Percentiles rank a stretch among this genome's conserved stretches.
These are phyloP conservation scores for Lolium multiflorum DNA, from an alignment of 176 grass and related monocot genomes.

Conservation along the genomic window DNA sequence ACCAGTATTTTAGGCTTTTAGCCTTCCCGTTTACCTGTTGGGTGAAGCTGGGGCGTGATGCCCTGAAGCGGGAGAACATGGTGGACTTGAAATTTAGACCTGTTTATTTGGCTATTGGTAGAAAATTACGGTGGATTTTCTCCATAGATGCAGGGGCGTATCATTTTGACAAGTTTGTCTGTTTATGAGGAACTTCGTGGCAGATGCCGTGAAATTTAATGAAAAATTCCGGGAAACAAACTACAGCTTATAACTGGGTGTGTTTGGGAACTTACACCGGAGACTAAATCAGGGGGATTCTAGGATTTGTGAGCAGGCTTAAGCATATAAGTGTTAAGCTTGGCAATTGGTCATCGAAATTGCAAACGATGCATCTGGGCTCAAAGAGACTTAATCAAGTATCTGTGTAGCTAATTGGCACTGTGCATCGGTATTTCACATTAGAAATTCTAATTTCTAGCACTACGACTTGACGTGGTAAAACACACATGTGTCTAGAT, in stretches of 20 bases:
- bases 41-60: background rate
- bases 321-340: background rate
- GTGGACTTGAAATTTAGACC: background rate
- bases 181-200: background rate
- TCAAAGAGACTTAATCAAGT: background rate
- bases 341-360: background rate
- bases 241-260: background rate
- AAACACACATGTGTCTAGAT: background rate
- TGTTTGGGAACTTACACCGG: background rate
- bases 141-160: background rate
- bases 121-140: background rate
- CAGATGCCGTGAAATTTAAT: background rate
- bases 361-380: background rate
- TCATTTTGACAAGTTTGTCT: slow-evolving; percentile 6
- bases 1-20: no score
- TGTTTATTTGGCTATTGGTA: background rate
- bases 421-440: slow-evolving; percentile 16
- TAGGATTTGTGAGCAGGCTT: background rate
- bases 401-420: background rate
- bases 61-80: background rate
- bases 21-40: background rate
- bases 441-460: background rate
- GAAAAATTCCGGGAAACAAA: background rate
- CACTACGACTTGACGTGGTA: background rate
- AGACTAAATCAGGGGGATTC: background rate